These are phyloP conservation scores for Fusarium anguioides DNA, from an alignment of 2,329 filamentous ascomycete genomes.

Conservation along the genomic window DNA sequence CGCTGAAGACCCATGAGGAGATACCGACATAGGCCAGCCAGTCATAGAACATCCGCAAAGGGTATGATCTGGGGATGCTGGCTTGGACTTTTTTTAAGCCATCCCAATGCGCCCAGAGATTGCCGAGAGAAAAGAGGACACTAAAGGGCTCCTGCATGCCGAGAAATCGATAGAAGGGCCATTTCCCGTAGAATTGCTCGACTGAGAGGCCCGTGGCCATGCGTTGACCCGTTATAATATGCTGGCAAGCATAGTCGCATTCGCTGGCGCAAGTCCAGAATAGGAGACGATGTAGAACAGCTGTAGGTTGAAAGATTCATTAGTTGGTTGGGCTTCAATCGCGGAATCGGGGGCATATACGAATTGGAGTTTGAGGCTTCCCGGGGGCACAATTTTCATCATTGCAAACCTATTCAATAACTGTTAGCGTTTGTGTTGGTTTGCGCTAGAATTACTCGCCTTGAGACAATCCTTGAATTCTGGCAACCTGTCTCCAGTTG, in stretches of 20 bases:
- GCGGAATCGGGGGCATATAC: conserved; percentile 62
- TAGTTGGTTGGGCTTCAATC: conserved; percentile 16
- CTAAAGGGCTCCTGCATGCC: conserved; percentile 96
- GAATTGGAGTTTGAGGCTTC: conserved; percentile 70
- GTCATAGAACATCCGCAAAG: conserved; percentile 83
- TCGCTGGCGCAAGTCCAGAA: conserved; percentile 93
- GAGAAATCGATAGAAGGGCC: conserved; percentile 91
- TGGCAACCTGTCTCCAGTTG: conserved; percentile 83
- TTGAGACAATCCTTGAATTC: conserved; percentile 89
- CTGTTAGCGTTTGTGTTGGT: conserved; percentile 22
- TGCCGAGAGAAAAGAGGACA: conserved; percentile 92
- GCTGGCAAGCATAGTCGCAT: conserved; percentile 98
- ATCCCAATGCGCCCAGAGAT: conserved; percentile 84
- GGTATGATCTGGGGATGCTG: conserved; percentile 76
- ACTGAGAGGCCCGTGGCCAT: conserved; percentile 73
- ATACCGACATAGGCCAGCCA: conserved; percentile 83
- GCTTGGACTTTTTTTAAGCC: conserved; percentile 79
- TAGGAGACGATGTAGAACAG: conserved; percentile 84
- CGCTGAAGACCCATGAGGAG: conserved; percentile 86
- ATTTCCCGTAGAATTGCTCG: conserved; percentile 98
- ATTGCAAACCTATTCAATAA: conserved; percentile 77
- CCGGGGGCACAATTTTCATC: conserved; percentile 80
- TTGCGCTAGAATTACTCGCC: conserved; percentile 58
- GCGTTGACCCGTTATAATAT: conserved; percentile 83
- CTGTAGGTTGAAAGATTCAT: conserved; percentile 58